Evolutionary conservation across 2,329 filamentous ascomycete species (phyloP), one percentile per base, ranked within the genome.

Genomic region (Bipolaris victoriae): DNA sequence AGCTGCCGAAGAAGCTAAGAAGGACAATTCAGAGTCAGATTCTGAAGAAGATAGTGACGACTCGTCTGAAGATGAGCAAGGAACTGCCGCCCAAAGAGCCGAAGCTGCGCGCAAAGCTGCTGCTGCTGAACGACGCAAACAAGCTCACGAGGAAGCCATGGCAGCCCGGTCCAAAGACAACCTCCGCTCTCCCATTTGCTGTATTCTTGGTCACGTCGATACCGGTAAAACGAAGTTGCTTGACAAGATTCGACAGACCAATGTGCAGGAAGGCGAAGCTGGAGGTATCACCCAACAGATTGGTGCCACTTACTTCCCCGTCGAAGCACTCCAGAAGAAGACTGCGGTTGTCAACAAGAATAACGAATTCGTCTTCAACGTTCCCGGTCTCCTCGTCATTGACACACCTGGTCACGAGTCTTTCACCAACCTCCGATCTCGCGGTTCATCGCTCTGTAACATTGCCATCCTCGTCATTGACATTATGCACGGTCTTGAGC

Each of bases 201-300:
- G 94, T 89, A 99, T 99, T 85, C 87, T 99, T 64, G 95, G 95
- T 72, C 95, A 99, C 86, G 95, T 99, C 86, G 95, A 99, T 88
- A 99, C 96, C 44, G 95, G 95, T 77, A 99, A 99, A 83, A 99
- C 95, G n/a, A 99, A 98, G 82, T 83, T 99, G 62, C 85, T 99
- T 57, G 95, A 99, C 83, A 99, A 99, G 83, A 91, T 99, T 73
- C 90, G 95, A 72, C 92, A 97, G 79, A 98, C 95, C 56, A 98
- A 99, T 75, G 95, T 99, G 35, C 96, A 99, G 76, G 95, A 98
- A 80, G 95, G 95, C 72, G 95, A 99, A 86, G 96, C 95, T 39
- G 96, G 95, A 84, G 95, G 95, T 88, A 99, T 99, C 73, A 99
- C 95, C 7, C 95, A 99, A 80, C 95, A 99, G 80, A 99, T 99